A percentile compares a stretch with the other conserved stretches of the same genome.
These are phyloP conservation scores for Flaveria ramosissima DNA, from an alignment of 129 eudicot species.

Conservation along the genomic window DNA sequence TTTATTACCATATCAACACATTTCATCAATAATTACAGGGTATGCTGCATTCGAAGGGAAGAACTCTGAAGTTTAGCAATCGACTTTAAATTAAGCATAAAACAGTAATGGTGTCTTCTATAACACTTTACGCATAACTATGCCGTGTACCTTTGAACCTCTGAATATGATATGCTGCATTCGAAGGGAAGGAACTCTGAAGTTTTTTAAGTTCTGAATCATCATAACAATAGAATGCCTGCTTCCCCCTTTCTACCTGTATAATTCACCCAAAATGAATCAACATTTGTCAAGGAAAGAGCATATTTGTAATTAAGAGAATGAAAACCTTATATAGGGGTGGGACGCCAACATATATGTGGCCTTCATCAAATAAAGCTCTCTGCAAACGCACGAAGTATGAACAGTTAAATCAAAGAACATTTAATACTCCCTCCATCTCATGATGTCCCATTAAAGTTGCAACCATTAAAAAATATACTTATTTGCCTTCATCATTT, in stretches of 20 bases:
- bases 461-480: background rate
- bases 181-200: constrained; percentile 71
- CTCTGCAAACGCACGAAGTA: constrained; percentile 51
- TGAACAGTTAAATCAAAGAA: background rate
- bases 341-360: constrained; percentile 96
- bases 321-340: constrained; percentile 83
- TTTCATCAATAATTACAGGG: background rate
- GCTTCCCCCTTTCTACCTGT: constrained; percentile 96
- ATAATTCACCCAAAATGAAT: constrained; percentile 24
- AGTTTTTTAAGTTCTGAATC: constrained; percentile 67
- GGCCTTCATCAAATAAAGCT: constrained; percentile 95
- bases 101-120: background rate
- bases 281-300: constrained; percentile 2
- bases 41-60: too few relatives aligned
- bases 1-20: constrained; percentile 9
- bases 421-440: background rate
- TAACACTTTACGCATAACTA: background rate
- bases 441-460: background rate
- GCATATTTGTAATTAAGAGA: background rate
- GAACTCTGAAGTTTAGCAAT: background rate
- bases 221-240: constrained; percentile 75
- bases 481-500: constrained; percentile 6
- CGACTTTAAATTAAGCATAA: background rate
- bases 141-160: constrained; percentile 83
- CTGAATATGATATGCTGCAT: constrained; percentile 91